Percentiles rank a stretch among this genome's conserved stretches.
These are phyloP conservation scores for Scedosporium boydii DNA, from an alignment of 2,329 filamentous ascomycete species.

Conservation along the genomic window DNA sequence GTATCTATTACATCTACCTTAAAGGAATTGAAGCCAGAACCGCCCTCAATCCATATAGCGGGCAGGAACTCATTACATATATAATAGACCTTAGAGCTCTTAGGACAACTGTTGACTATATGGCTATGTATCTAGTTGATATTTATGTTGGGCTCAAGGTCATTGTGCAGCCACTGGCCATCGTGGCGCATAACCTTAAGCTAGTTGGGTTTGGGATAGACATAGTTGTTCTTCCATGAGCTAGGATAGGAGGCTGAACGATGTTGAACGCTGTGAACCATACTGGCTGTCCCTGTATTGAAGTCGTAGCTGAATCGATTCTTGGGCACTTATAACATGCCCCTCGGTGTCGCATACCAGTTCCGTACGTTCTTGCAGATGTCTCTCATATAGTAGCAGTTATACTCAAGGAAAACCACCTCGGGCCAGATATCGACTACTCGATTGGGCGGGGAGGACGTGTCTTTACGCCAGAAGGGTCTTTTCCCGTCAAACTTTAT, in stretches of 20 bases:
- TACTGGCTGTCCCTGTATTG: too few relatives aligned
- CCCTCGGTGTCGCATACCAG: slow-evolving; percentile 7
- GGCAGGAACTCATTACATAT: slow-evolving; percentile 21
- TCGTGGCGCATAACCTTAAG: slow-evolving; percentile 9
- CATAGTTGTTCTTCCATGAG: slow-evolving; percentile 7
- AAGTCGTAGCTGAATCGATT: not conserved
- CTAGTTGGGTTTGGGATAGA: slow-evolving; percentile 10
- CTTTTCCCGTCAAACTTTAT: too few relatives aligned
- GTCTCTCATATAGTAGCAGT: slow-evolving; percentile 15
- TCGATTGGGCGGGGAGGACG: too few relatives aligned
- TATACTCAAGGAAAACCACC: slow-evolving; percentile 12
- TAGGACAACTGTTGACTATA: not conserved
- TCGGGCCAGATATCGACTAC: not conserved
- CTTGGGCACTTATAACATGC: slow-evolving; percentile 4
- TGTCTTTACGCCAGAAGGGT: too few relatives aligned
- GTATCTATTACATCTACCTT: slow-evolving; percentile 5
- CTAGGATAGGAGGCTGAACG: too few relatives aligned
- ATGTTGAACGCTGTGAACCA: too few relatives aligned
- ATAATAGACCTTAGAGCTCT: slow-evolving; percentile 12
- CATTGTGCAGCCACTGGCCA: slow-evolving; percentile 10
- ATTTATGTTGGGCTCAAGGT: slow-evolving; percentile 9
- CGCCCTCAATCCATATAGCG: slow-evolving; percentile 17
- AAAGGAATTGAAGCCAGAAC: slow-evolving; percentile 16
- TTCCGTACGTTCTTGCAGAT: slow-evolving; percentile 15
- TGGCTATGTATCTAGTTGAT: slow-evolving; percentile 2